These are phyloP conservation scores for Ophiognomonia clavigignenti-juglandacearum DNA, from an alignment of 2,329 filamentous ascomycete species.

Conservation along the genomic window DNA sequence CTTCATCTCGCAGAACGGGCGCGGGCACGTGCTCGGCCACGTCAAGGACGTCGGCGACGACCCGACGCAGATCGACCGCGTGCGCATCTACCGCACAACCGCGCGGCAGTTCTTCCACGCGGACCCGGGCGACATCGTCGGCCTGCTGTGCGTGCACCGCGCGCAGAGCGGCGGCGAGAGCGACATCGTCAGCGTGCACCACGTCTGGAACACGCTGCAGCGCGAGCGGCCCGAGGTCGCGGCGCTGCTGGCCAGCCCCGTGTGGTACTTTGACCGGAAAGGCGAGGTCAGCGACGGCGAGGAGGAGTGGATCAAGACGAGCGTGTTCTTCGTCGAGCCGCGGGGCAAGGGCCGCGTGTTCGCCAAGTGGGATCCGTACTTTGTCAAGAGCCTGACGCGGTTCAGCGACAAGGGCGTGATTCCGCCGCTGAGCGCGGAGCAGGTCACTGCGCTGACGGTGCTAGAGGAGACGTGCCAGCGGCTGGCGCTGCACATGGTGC, in stretches of 20 bases:
- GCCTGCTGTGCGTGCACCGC: slow-evolving; percentile 73
- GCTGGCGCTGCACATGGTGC: slow-evolving; percentile 75
- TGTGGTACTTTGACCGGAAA: slow-evolving; percentile 93
- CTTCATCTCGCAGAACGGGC: slow-evolving; percentile 81
- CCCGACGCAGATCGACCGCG: slow-evolving; percentile 73
- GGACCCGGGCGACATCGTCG: slow-evolving; percentile 79
- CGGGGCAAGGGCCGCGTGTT: slow-evolving; percentile 63
- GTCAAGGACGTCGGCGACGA: slow-evolving; percentile 87
- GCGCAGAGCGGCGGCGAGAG: slow-evolving; percentile 79
- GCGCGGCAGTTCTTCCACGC: slow-evolving; percentile 82
- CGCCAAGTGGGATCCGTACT: slow-evolving; percentile 90
- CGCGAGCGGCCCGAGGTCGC: slow-evolving; percentile 72
- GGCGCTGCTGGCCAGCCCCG: slow-evolving; percentile 66
- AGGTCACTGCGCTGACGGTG: slow-evolving; percentile 62
- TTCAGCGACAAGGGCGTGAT: slow-evolving; percentile 63
- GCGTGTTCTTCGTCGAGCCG: slow-evolving; percentile 73
- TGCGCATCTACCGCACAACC: slow-evolving; percentile 86
- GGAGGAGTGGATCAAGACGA: slow-evolving; percentile 67
- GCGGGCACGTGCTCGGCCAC: slow-evolving; percentile 81
- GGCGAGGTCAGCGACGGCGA: slow-evolving; percentile 73
- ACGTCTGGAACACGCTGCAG: slow-evolving; percentile 78
- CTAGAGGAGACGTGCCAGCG: slow-evolving; percentile 73
- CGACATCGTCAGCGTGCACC: slow-evolving; percentile 73
- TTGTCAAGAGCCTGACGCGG: slow-evolving; percentile 67
- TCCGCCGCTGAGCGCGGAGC: slow-evolving; percentile 64